A percentile compares a stretch with the other conserved stretches of the same genome.
These are phyloP conservation scores for Colletotrichum sp. DNA, from an alignment of 2,329 filamentous ascomycete genomes.

Conservation along the genomic window DNA sequence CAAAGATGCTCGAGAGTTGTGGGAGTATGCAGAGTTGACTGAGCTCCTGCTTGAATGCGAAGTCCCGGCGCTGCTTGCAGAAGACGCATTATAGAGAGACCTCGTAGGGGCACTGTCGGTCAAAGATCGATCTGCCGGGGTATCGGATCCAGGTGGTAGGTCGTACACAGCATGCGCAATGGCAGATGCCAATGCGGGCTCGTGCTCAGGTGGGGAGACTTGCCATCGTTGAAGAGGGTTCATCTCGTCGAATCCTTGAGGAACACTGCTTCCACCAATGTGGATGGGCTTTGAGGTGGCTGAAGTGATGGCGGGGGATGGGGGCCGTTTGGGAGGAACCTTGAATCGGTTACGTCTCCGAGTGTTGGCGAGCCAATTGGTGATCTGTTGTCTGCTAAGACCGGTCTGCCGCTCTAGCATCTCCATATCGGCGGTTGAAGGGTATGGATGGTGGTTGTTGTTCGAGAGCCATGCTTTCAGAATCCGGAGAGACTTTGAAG, in stretches of 20 bases:
- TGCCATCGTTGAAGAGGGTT: constrained; percentile 21
- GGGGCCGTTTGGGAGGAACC: constrained; percentile 9
- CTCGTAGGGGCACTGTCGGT: background rate
- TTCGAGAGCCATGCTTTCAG: constrained; percentile 24
- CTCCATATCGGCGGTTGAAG: constrained; percentile 6
- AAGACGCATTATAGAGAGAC: constrained; percentile 15
- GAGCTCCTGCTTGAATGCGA: constrained; percentile 21
- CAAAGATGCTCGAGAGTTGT: background rate
- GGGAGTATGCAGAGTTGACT: constrained; percentile 15
- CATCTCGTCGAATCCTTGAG: background rate
- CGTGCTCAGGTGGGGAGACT: constrained; percentile 26
- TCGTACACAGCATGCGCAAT: constrained; percentile 24
- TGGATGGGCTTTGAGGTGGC: background rate
- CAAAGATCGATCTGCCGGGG: background rate
- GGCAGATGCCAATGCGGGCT: constrained; percentile 24
- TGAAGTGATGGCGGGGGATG: constrained; percentile 5
- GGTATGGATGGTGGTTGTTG: constrained; percentile 9
- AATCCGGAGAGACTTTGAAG: constrained; percentile 21
- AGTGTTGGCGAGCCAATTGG: constrained; percentile 18
- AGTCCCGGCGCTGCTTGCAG: constrained; percentile 23
- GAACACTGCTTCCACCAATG: background rate
- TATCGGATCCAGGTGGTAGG: background rate
- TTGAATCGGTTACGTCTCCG: constrained; percentile 4
- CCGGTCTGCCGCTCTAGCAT: constrained; percentile 6
- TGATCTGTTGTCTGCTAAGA: constrained; percentile 16